These are phyloP conservation scores for Kwoniella botswanensis DNA, from an alignment of 768 basidiomycete species.

Conservation along the genomic window DNA sequence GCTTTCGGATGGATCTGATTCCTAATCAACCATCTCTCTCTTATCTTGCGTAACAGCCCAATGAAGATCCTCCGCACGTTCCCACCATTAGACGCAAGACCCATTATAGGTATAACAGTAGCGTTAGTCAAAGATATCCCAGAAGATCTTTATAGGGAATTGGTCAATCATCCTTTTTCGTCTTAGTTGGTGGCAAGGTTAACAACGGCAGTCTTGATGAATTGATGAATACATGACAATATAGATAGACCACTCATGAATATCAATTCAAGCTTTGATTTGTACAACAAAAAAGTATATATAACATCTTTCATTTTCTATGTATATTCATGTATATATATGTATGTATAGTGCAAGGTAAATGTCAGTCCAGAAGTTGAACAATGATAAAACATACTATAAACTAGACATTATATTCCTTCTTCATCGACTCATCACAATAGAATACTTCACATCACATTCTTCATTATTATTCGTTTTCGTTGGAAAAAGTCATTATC, in stretches of 20 bases:
- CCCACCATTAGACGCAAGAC: slow-evolving; percentile 83
- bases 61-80: slow-evolving; percentile 94
- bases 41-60: slow-evolving; percentile 59
- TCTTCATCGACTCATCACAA: background rate
- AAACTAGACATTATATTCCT: background rate
- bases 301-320: background rate
- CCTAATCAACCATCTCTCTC: too few relatives aligned
- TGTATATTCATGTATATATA: slow-evolving; percentile 8
- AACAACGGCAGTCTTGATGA: background rate
- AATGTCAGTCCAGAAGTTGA: background rate
- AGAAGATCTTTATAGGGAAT: slow-evolving; percentile 60
- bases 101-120: slow-evolving; percentile 89
- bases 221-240: background rate
- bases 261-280: too few relatives aligned
- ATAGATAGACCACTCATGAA: background rate
- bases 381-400: background rate
- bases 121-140: slow-evolving; percentile 92
- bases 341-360: background rate
- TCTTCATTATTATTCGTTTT: background rate
- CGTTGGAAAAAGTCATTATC: background rate
- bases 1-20: background rate
- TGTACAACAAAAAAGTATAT: background rate
- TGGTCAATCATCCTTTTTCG: slow-evolving; percentile 52
- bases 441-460: background rate
- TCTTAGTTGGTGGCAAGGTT: background rate